Evolutionary conservation across 306 rosid genomes (phyloP).

Genomic region (Argentina anserina): DNA sequence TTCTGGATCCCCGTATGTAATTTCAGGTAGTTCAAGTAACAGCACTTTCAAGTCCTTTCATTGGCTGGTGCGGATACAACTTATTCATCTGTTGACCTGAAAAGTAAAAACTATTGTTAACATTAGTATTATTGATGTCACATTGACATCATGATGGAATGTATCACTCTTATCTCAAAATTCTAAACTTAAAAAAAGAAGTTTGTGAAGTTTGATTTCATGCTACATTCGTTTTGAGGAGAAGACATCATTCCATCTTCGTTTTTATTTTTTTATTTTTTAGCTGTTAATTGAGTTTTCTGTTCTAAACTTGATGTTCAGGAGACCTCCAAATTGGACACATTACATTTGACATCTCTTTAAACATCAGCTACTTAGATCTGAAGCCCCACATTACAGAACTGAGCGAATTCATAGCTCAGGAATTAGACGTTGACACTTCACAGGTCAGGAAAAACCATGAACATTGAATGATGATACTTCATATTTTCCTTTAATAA

Average conservation of each 20-base stretch:
- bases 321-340: constrained; percentile 62
- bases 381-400: constrained; percentile 63
- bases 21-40: constrained; percentile 47
- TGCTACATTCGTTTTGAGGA: not conserved
- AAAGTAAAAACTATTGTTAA: too few species aligned
- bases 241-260: not conserved
- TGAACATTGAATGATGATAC: not conserved
- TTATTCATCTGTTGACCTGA: not conserved
- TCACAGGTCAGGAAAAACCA: constrained; percentile 66
- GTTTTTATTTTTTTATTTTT: not conserved
- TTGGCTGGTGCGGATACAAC: constrained; percentile 4
- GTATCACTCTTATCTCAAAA: not conserved
- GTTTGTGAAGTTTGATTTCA: not conserved
- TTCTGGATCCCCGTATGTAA: constrained; percentile 39
- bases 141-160: not conserved
- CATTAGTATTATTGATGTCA: not conserved
- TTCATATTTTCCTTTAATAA: not conserved
- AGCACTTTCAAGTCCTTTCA: constrained; percentile 1
- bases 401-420: constrained; percentile 64
- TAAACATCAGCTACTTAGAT: constrained; percentile 62
- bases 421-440: constrained; percentile 53
- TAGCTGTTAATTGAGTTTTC: not conserved
- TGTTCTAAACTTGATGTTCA: constrained; percentile 42
- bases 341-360: constrained; percentile 54
- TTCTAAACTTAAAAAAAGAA: not conserved